phyloP scores from a whole-genome alignment of 345 rosid genomes.

The Abelmoschus esculentus region DNA sequence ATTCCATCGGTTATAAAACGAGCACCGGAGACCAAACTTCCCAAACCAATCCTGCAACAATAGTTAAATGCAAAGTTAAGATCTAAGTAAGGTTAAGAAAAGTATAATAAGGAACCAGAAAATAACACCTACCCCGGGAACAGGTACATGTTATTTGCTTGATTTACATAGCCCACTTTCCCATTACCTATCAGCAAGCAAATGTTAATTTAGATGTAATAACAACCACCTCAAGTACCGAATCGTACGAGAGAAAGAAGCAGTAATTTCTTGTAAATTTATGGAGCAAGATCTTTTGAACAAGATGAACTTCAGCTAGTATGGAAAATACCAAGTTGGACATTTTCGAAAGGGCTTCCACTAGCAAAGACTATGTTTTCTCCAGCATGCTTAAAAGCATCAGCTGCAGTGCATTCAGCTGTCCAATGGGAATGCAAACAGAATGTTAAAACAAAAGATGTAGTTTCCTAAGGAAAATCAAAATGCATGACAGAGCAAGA shows the following conservation, averaged over 20 bases:
- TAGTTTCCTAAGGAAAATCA: not conserved
- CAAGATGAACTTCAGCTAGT: slow-evolving; percentile 4
- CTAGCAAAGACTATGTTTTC: slow-evolving; percentile 88
- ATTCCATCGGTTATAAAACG: slow-evolving; percentile 75
- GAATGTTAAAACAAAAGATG: slow-evolving; percentile 14
- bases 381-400: too few species aligned
- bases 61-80: not conserved
- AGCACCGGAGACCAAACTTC: slow-evolving; percentile 84
- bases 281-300: slow-evolving; percentile 10
- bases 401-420: slow-evolving; percentile 99
- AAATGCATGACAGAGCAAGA: not conserved
- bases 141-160: slow-evolving; percentile 97
- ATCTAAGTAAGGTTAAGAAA: not conserved
- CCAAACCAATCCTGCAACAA: slow-evolving; percentile 74
- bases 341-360: slow-evolving; percentile 93
- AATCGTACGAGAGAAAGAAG: not conserved
- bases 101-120: slow-evolving; percentile 9
- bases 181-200: slow-evolving; percentile 63
- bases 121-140: slow-evolving; percentile 80
- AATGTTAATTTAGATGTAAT: slow-evolving; percentile 3
- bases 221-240: slow-evolving; percentile 4
- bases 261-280: not conserved
- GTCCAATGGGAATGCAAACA: slow-evolving; percentile 22
- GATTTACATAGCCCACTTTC: slow-evolving; percentile 86
- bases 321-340: slow-evolving; percentile 57